Evolutionary conservation across 1,139 yeast species (phyloP).

Genomic region (Diutina mesorugosa): DNA sequence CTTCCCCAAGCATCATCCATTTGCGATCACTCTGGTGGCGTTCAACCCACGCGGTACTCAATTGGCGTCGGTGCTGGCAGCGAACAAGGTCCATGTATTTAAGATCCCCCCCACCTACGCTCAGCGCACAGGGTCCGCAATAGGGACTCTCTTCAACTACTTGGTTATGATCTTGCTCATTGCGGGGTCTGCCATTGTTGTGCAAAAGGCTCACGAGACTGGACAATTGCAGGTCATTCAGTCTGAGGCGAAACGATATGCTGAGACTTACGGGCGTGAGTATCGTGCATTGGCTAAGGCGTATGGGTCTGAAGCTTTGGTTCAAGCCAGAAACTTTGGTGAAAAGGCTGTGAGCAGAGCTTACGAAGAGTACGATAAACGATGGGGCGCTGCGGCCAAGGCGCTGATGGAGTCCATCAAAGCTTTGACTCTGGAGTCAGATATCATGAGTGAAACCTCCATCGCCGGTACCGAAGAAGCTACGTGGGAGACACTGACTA

Average conservation of each 20-base stretch:
- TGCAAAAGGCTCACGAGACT: slow-evolving; percentile 25
- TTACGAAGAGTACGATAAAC: not conserved
- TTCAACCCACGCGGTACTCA: slow-evolving; percentile 59
- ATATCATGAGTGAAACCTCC: not conserved
- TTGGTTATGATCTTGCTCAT: slow-evolving; percentile 32
- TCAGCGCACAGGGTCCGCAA: slow-evolving; percentile 25
- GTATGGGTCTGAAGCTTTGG: slow-evolving; percentile 12
- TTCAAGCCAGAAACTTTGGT: slow-evolving; percentile 17
- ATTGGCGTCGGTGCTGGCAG: slow-evolving; percentile 72
- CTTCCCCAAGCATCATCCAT: slow-evolving; percentile 54
- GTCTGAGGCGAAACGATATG: not conserved
- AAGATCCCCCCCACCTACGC: slow-evolving; percentile 43
- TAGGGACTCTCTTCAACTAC: slow-evolving; percentile 26
- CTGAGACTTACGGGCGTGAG: not conserved
- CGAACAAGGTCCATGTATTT: slow-evolving; percentile 57
- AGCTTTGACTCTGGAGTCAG: not conserved
- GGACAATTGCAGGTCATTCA: slow-evolving; percentile 11
- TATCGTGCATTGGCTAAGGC: slow-evolving; percentile 9
- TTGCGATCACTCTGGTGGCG: slow-evolving; percentile 67
- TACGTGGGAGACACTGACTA: not conserved
- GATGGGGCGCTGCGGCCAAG: not conserved
- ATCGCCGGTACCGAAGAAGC: not conserved
- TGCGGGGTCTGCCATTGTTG: slow-evolving; percentile 29
- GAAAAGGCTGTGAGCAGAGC: not conserved
- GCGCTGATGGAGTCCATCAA: not conserved